A percentile compares a stretch with the other conserved stretches of the same genome.
Evolutionary conservation across 2,329 filamentous ascomycete species (phyloP).

Genomic region (Gnomoniopsis smithogilvyi): DNA sequence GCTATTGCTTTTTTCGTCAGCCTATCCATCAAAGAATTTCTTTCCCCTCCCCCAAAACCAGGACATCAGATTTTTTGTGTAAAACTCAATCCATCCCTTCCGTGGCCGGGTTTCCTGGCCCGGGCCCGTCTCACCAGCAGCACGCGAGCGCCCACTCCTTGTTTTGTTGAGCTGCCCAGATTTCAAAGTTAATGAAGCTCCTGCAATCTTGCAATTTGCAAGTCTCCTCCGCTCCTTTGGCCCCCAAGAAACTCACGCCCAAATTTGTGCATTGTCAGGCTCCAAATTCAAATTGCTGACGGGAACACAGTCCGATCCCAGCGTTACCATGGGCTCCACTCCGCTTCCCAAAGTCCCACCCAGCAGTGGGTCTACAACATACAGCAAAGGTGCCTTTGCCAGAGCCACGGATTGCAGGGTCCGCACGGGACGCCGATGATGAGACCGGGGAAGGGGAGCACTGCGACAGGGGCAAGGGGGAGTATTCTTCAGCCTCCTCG

Average conservation of each 20-base stretch:
- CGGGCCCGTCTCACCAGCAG: not conserved
- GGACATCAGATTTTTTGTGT: not conserved
- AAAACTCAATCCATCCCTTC: not conserved
- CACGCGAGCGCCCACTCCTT: too few species aligned
- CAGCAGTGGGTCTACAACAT: not conserved
- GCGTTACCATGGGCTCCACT: conserved; percentile 9
- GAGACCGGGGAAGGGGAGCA: conserved; percentile 1
- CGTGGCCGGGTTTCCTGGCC: too few species aligned
- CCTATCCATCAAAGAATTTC: too few species aligned
- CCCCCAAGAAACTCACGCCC: not conserved
- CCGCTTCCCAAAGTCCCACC: not conserved
- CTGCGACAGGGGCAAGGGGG: not conserved
- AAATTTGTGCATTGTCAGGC: not conserved
- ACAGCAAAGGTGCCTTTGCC: not conserved
- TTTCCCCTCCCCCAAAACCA: not conserved
- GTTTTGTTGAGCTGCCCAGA: not conserved
- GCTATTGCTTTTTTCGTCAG: too few species aligned
- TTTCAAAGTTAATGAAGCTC: not conserved
- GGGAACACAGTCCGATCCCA: conserved; percentile 8
- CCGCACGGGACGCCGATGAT: conserved; percentile 9
- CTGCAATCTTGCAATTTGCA: not conserved
- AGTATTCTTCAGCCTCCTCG: conserved; percentile 11
- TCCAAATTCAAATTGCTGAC: not conserved
- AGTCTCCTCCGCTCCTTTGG: not conserved
- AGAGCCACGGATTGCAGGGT: conserved; percentile 12